Conservation (phyloP, 2,329 filamentous ascomycete genomes). For the Monilinia aucupariae region DNA sequence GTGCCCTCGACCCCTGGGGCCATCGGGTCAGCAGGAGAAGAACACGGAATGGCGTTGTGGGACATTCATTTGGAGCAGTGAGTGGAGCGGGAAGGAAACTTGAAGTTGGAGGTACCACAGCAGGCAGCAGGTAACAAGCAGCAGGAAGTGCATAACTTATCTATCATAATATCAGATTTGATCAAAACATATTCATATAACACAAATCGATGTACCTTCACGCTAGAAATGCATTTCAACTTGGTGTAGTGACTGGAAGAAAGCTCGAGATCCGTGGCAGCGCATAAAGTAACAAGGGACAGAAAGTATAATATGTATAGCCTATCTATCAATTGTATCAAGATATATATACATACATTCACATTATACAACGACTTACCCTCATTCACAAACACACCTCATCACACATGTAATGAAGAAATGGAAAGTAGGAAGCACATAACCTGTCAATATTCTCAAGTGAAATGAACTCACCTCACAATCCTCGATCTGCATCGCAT, state of each 20-base stretch:
- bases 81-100: slow-evolving; percentile 24
- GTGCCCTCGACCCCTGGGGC: slow-evolving; percentile 69
- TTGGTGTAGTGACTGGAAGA: too few relatives aligned
- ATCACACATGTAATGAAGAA: neutral
- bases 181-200: neutral
- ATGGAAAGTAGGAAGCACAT: neutral
- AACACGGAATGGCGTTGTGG: slow-evolving; percentile 81
- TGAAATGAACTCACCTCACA: neutral
- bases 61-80: slow-evolving; percentile 60
- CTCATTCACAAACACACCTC: neutral
- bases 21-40: slow-evolving; percentile 76
- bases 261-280: too few relatives aligned
- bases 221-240: neutral
- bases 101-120: neutral
- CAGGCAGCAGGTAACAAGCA: neutral
- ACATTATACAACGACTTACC: too few relatives aligned
- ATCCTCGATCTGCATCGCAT: neutral
- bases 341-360: too few relatives aligned
- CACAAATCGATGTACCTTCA: neutral
- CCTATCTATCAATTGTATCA: neutral
- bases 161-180: neutral
- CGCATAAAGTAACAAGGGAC: too few relatives aligned
- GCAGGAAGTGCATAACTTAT: neutral
- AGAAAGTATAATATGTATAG: neutral
- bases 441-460: too few relatives aligned